These are phyloP conservation scores for Vigna nakashimae DNA, from an alignment of 306 rosid species.

Conservation along the genomic window DNA sequence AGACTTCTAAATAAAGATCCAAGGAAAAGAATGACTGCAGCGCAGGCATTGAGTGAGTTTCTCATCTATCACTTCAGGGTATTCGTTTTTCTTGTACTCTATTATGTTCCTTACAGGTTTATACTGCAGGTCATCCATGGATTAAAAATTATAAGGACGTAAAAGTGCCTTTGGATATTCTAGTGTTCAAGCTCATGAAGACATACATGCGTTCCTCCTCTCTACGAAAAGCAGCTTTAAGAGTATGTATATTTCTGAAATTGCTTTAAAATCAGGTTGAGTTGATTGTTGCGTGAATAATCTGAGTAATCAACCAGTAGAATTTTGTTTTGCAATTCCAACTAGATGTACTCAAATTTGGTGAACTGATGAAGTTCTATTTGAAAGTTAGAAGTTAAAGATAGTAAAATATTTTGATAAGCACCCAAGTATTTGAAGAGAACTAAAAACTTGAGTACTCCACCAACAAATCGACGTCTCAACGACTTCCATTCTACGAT, in stretches of 20 bases:
- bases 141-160: constrained; percentile 65
- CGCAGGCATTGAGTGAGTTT: constrained; percentile 84
- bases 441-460: too few species aligned
- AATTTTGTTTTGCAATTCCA: constrained; percentile 7
- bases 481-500: too few species aligned
- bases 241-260: constrained; percentile 61
- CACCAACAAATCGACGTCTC: too few species aligned
- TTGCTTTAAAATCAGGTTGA: constrained; percentile 12
- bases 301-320: constrained; percentile 9
- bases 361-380: constrained; percentile 15
- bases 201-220: constrained; percentile 86
- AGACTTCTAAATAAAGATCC: constrained; percentile 87
- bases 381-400: constrained; percentile 22
- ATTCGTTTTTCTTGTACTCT: constrained; percentile 22
- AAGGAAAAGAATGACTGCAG: constrained; percentile 90
- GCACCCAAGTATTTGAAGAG: too few species aligned
- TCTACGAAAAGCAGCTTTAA: constrained; percentile 88
- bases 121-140: constrained; percentile 91
- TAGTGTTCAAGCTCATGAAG: constrained; percentile 86
- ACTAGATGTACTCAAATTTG: constrained; percentile 17
- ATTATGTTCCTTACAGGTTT: constrained; percentile 44
- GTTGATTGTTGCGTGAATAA: constrained; percentile 20
- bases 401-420: not conserved
- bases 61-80: constrained; percentile 29
- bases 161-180: constrained; percentile 79